Evolutionary conservation across 345 rosid genomes (phyloP).

Genomic region (Eucalyptus polybractea): DNA sequence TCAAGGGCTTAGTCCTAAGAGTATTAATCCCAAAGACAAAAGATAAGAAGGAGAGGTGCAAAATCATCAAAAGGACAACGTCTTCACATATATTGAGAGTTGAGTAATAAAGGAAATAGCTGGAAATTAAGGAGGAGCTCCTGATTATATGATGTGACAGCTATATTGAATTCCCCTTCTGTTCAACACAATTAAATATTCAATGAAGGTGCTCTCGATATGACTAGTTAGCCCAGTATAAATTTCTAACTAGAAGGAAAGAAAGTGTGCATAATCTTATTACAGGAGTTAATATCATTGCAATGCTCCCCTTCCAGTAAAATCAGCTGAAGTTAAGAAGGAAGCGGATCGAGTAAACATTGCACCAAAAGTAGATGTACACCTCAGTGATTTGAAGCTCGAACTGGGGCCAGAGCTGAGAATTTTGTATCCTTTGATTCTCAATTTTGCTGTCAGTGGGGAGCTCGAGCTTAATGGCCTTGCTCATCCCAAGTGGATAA

Average conservation of each 20-base stretch:
- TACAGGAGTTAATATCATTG: background rate
- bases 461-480: conserved; percentile 84
- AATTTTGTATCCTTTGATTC: conserved; percentile 85
- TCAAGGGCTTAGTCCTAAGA: background rate
- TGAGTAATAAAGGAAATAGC: background rate
- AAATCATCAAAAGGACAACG: background rate
- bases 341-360: conserved; percentile 52
- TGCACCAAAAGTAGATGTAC: conserved; percentile 76
- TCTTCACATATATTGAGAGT: background rate
- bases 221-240: background rate
- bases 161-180: background rate
- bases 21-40: background rate
- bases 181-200: background rate
- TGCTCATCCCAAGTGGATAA: conserved; percentile 86
- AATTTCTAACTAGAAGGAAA: background rate
- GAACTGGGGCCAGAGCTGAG: conserved; percentile 89
- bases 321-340: conserved; percentile 57
- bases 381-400: conserved; percentile 84
- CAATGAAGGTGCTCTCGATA: background rate
- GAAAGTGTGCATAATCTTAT: background rate
- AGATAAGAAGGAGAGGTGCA: background rate
- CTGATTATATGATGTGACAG: background rate
- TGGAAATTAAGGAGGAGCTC: background rate
- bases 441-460: conserved; percentile 89
- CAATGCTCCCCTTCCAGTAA: conserved; percentile 22